phyloP scores from a whole-genome alignment of 345 rosid genomes.

The Pistacia integerrima region DNA sequence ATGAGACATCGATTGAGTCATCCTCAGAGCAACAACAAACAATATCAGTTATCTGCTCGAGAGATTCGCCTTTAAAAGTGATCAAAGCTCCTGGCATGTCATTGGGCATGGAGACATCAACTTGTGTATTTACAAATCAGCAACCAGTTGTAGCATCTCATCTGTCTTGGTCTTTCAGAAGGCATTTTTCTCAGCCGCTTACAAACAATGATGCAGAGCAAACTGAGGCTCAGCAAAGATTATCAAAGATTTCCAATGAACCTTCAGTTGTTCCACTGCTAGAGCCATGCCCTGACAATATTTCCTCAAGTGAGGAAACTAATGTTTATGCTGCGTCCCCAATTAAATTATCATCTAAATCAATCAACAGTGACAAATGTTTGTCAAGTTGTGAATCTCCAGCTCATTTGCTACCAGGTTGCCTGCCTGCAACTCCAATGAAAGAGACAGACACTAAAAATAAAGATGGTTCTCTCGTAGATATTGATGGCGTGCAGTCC shows the following conservation, averaged over 20 bases:
- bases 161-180: conserved; percentile 41
- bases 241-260: conserved; percentile 16
- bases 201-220: conserved; percentile 7
- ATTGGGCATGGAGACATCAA: conserved; percentile 21
- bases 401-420: neutral
- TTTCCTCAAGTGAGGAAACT: conserved; percentile 25
- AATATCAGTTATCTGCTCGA: neutral
- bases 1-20: conserved; percentile 16
- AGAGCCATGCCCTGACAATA: conserved; percentile 11
- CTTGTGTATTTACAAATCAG: conserved; percentile 16
- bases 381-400: conserved; percentile 11
- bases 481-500: conserved; percentile 31
- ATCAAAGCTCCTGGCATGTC: neutral
- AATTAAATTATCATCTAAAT: conserved; percentile 20
- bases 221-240: neutral
- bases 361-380: conserved; percentile 6
- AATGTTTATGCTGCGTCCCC: conserved; percentile 31
- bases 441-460: conserved; percentile 26
- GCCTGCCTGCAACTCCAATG: conserved; percentile 41
- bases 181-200: conserved; percentile 44
- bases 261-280: conserved; percentile 19
- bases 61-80: neutral
- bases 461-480: conserved; percentile 24
- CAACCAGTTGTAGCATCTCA: conserved; percentile 46
- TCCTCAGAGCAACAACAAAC: conserved; percentile 18